A percentile compares a stretch with the other conserved stretches of the same genome.
These are phyloP conservation scores for Lathyrus tuberosus DNA, from an alignment of 306 rosid species.

Conservation along the genomic window DNA sequence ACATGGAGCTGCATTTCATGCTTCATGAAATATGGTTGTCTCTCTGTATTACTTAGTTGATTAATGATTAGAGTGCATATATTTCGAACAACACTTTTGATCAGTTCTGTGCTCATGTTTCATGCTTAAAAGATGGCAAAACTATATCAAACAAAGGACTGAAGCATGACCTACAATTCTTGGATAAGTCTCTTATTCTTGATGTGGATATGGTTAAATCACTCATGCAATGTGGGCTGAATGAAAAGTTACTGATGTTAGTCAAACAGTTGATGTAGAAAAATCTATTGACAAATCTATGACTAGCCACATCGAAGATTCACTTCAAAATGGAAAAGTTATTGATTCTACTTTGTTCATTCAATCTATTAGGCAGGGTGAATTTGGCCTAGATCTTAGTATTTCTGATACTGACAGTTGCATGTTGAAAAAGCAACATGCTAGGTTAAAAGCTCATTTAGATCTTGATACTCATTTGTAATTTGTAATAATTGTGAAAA, in stretches of 20 bases:
- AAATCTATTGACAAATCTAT: slow-evolving; percentile 42
- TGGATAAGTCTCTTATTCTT: slow-evolving; percentile 40
- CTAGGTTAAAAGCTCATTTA: too few species aligned
- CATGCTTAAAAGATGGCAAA: too few species aligned
- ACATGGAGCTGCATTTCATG: too few species aligned
- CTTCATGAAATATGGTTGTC: too few species aligned
- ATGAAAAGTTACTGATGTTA: slow-evolving; percentile 37
- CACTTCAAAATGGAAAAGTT: slow-evolving; percentile 43
- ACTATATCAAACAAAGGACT: slow-evolving; percentile 36
- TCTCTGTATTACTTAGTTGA: too few species aligned
- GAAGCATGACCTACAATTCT: slow-evolving; percentile 39
- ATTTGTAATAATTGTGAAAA: too few species aligned
- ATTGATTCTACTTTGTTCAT: slow-evolving; percentile 67
- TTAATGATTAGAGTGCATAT: too few species aligned
- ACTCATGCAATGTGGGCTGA: slow-evolving; percentile 23
- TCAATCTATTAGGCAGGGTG: slow-evolving; percentile 84
- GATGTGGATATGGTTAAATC: slow-evolving; percentile 45
- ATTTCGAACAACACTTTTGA: too few species aligned
- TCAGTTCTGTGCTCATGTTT: too few species aligned
- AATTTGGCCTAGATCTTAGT: slow-evolving; percentile 85
- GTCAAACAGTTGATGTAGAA: slow-evolving; percentile 33
- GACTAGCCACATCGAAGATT: slow-evolving; percentile 32
- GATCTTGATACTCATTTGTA: too few species aligned
- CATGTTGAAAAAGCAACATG: slow-evolving; percentile 92
- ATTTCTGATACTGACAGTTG: slow-evolving; percentile 55